Conservation (phyloP, 352 stramenopile species). For the Peronospora destructor region DNA sequence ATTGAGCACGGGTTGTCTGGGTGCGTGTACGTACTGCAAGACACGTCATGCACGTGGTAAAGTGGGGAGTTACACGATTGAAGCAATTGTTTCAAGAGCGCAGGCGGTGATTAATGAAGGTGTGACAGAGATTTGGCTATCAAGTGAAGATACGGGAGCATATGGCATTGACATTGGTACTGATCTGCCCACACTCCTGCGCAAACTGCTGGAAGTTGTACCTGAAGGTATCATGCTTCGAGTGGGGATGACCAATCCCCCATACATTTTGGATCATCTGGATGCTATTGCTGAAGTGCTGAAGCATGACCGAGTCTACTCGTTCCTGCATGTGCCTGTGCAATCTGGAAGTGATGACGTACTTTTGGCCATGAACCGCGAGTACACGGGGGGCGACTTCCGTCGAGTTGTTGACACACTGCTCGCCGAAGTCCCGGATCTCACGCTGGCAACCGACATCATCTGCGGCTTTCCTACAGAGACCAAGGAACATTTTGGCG, state of each 20-base stretch:
- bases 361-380: conserved; percentile 86
- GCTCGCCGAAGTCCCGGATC: conserved; percentile 54
- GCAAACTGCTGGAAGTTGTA: conserved; percentile 55
- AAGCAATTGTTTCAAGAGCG: conserved; percentile 68
- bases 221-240: conserved; percentile 82
- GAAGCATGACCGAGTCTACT: conserved; percentile 79
- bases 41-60: conserved; percentile 88
- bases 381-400: conserved; percentile 87
- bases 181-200: conserved; percentile 65
- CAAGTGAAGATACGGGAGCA: conserved; percentile 87
- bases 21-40: conserved; percentile 92
- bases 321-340: conserved; percentile 89
- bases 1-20: conserved; percentile 87
- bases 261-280: conserved; percentile 87
- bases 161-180: conserved; percentile 88
- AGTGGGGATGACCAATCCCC: conserved; percentile 91
- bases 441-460: conserved; percentile 90
- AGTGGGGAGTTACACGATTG: conserved; percentile 80
- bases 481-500: conserved; percentile 83
- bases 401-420: conserved; percentile 65
- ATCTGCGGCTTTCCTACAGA: conserved; percentile 90
- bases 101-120: conserved; percentile 64
- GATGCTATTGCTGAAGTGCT: conserved; percentile 75
- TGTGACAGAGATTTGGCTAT: conserved; percentile 90
- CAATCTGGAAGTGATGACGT: conserved; percentile 85